Evolutionary conservation across 2,329 filamentous ascomycete genomes (phyloP), one percentile per base, ranked within the genome.

Genomic region (Didymella keratinophila): DNA sequence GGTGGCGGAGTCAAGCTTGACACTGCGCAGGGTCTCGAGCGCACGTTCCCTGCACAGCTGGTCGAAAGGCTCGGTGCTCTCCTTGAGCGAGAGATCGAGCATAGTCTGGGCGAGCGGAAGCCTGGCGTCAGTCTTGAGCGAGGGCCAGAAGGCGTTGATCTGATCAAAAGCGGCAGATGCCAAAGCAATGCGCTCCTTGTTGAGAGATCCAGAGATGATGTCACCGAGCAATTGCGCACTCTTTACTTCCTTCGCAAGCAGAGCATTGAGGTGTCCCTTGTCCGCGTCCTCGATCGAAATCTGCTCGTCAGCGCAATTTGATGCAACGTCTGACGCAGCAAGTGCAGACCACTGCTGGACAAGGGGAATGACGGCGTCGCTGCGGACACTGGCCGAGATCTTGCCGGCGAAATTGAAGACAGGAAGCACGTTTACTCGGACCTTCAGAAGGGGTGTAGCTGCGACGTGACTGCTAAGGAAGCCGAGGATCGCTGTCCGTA

Each of bases 381-480:
- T 91, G 56, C 92, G 88, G 11, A 89, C 87, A 25, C 84, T 86
- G n/a, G 87, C 87, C 3, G 92, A 87, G 49, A 87, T 84, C 70
- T 92, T 92, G 49, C 82, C 82, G n/a, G 93, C 82, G 52, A 87
- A 84, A 67, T 90, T 91, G 30, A 97, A 80, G 4, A 90, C 81
- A 34, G 83, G 83, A n/a, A 98, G 80, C 9, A 98, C 79, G 37
- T 86, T 83, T 21, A 89, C 76, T 73, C 96, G 95, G 49, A 92
- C 86, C 5, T 81, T 74, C 43, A 90, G 79, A 0, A 92, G 73
- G 0, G 93, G 91, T 1, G 91, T 90, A 14, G 82, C 78, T 10
- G 89, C 81, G 25, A 86, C 82, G 74, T 97, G 93, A 27, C 87
- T 88, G 49, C 89, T 86, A 10, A 98, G 79, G 72, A 90, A 95